These are phyloP conservation scores for Aspergillus aculeatinus DNA, from an alignment of 2,329 filamentous ascomycete species.

Conservation along the genomic window DNA sequence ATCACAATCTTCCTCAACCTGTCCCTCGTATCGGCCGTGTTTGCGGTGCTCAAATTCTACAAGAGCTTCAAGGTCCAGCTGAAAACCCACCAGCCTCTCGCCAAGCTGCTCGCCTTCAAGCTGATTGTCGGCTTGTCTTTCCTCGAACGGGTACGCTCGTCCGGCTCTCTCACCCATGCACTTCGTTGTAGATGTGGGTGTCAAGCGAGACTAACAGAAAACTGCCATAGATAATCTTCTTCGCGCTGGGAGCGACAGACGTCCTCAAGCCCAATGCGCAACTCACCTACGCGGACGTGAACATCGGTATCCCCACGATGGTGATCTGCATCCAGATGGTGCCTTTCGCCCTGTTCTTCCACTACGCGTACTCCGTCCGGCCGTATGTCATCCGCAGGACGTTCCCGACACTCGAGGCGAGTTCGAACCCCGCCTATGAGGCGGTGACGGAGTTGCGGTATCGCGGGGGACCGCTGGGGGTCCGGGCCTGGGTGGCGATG, in stretches of 20 bases:
- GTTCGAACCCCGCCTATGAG: not conserved
- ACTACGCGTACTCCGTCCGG: conserved; percentile 28
- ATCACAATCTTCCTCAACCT: conserved; percentile 17
- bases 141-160: conserved; percentile 27
- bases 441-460: not conserved
- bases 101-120: conserved; percentile 38
- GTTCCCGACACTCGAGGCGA: not conserved
- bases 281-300: conserved; percentile 31
- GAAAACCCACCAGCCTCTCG: conserved; percentile 28
- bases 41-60: conserved; percentile 30
- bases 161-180: conserved; percentile 12
- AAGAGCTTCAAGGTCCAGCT: conserved; percentile 25
- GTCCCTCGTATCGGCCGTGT: conserved; percentile 26
- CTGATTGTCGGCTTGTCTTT: conserved; percentile 33
- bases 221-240: conserved; percentile 28
- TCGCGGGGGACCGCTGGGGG: not conserved
- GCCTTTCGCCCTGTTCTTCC: conserved; percentile 32
- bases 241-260: conserved; percentile 23
- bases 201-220: not conserved
- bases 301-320: conserved; percentile 32
- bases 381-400: conserved; percentile 19
- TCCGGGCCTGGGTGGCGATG: not conserved
- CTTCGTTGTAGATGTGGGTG: no score
- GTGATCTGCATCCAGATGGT: conserved; percentile 34
- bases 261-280: conserved; percentile 23